Conservation (phyloP, 192 early-diverging fungal genomes). For the Thamnidium elegans region DNA sequence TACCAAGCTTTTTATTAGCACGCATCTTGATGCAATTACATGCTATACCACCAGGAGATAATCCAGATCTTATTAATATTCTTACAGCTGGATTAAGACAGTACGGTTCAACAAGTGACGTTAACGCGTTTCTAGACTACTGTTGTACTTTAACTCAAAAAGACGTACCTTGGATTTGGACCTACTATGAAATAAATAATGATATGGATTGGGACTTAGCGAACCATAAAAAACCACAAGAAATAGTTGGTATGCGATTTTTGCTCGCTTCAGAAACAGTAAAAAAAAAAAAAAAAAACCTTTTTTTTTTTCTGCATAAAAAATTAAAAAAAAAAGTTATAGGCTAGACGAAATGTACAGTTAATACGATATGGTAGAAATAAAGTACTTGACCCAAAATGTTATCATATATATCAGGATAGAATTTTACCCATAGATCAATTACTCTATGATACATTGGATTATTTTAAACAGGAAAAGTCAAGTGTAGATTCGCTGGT, state of each 20-base stretch:
- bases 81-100: not conserved
- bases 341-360: conserved; percentile 3
- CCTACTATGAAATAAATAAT: conserved; percentile 1
- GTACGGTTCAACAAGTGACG: not conserved
- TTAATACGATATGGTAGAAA: conserved; percentile 2
- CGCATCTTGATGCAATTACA: conserved; percentile 10
- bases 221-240: not conserved
- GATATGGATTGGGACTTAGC: conserved; percentile 6
- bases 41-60: not conserved
- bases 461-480: conserved; percentile 4
- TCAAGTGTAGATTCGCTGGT: not conserved
- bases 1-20: not conserved
- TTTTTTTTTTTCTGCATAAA: not conserved
- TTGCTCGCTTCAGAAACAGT: conserved; percentile 8
- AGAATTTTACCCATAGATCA: conserved; percentile 6
- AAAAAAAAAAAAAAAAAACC: not conserved
- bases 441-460: conserved; percentile 1
- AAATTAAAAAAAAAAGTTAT: not conserved
- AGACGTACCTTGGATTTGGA: not conserved
- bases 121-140: conserved; percentile 15
- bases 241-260: conserved; percentile 5
- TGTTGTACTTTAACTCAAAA: not conserved
- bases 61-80: not conserved
- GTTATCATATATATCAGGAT: not conserved
- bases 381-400: not conserved